Conservation (phyloP, 1,139 yeast genomes). For the Taphrina sp. region DNA sequence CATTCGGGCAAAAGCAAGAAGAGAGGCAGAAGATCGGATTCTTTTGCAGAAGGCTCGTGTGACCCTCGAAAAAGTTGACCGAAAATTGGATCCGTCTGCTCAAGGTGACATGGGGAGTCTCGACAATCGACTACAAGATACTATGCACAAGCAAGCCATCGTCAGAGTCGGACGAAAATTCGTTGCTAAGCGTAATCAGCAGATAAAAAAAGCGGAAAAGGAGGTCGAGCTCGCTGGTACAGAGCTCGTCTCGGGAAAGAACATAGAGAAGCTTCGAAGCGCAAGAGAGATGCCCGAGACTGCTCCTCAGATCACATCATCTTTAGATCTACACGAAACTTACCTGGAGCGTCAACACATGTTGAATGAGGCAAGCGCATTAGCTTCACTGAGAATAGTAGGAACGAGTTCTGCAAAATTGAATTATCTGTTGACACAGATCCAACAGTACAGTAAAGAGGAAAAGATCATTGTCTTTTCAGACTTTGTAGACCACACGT, state of each 20-base stretch:
- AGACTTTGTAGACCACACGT: slow-evolving; percentile 67
- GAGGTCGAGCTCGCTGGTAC: slow-evolving; percentile 11
- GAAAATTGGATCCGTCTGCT: not conserved
- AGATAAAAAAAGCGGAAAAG: slow-evolving; percentile 11
- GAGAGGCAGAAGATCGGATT: not conserved
- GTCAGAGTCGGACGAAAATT: not conserved
- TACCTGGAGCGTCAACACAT: not conserved
- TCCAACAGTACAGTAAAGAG: slow-evolving; percentile 52
- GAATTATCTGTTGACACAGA: slow-evolving; percentile 56
- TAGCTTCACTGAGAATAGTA: slow-evolving; percentile 3
- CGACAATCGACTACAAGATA: not conserved
- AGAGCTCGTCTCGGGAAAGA: not conserved
- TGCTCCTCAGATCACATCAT: not conserved
- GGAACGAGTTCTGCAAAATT: slow-evolving; percentile 62
- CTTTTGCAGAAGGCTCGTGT: not conserved
- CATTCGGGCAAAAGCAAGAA: slow-evolving; percentile 9
- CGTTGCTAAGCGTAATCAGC: slow-evolving; percentile 3
- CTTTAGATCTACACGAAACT: not conserved
- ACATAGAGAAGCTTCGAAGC: no score
- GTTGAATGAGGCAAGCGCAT: not conserved
- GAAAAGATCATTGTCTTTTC: slow-evolving; percentile 62
- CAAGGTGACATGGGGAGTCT: not conserved
- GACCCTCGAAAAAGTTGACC: not conserved
- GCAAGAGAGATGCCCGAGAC: not conserved
- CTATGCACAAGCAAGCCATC: not conserved